Evolutionary conservation across 2,329 filamentous ascomycete genomes (phyloP).

Genomic region (Tolypocladium capitatum): DNA sequence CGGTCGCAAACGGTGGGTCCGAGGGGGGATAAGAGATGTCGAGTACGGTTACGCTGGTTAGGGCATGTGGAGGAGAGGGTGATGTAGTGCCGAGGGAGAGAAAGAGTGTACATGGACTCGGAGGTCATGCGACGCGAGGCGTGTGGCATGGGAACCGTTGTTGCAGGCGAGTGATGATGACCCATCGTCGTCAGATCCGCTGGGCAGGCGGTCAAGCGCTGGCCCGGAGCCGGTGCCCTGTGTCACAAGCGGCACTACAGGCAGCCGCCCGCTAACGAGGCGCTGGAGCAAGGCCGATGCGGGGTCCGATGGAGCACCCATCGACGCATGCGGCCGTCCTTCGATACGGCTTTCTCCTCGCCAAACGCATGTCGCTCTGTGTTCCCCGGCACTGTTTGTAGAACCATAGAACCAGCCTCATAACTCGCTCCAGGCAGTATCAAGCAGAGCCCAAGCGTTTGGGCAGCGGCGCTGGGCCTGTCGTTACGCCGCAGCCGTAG

Average conservation of each 20-base stretch:
- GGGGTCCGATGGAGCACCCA: not conserved
- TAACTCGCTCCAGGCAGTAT: not conserved
- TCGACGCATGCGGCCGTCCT: not conserved
- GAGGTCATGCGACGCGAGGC: not conserved
- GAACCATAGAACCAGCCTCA: not conserved
- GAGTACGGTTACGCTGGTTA: not conserved
- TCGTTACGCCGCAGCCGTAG: not conserved
- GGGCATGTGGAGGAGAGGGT: not conserved
- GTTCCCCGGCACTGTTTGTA: not conserved
- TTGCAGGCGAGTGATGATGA: not conserved
- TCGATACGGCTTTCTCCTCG: not conserved
- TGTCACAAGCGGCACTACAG: not conserved
- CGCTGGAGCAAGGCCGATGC: not conserved
- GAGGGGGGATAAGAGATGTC: not conserved
- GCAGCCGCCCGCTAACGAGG: not conserved
- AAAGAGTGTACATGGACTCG: not conserved
- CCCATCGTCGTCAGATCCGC: not conserved
- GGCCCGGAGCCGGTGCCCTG: not conserved
- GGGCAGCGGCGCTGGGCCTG: not conserved
- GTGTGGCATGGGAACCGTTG: not conserved
- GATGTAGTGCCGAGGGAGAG: not conserved
- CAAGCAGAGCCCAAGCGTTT: not conserved
- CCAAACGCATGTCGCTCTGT: not conserved
- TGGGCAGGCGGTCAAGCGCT: not conserved
- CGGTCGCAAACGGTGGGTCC: not conserved